Evolutionary conservation across 495 filamentous ascomycete species (phyloP), one percentile per base, ranked within the genome.

Genomic region (Neurospora terricola): DNA sequence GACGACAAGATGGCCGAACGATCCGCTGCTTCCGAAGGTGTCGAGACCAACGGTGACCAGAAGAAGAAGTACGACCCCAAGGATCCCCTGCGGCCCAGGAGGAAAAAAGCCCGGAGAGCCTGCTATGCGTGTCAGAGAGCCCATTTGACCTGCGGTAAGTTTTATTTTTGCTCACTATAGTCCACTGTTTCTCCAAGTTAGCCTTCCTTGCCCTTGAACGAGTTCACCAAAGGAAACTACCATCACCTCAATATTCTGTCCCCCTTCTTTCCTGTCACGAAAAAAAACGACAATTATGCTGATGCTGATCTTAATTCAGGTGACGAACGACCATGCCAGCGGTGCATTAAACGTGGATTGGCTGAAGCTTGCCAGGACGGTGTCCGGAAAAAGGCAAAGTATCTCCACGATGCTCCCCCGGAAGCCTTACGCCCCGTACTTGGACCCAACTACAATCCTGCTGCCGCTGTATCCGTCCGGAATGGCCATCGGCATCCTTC

Each of bases 381-480:
- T 54, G 93, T 97, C 45, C 91, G 96, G 73, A 98, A 99, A 83
- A 99, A 98, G 86, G 96, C 96, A 75, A 99, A 99, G 81, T 99
- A 99, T 84, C 91, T 99, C 69, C 94, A 97, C 82, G 96, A 98
- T 84, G 94, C 95, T 36, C 93, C 94, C 43, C 88, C 92, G 72
- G 94, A 96, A 74, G 86, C 86, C 12, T 75, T 89, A 38, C 79
- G 87, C 62, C 86, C 86, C 3, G 87, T 89, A 9, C 77, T 89
- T 37, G 87, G 86, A 16, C 87, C 86, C 1, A 88, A 83, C 71
- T 88, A 84, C 74, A 87, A 86, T 70, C 86, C 83, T 48, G 84
- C 80, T 48, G 78, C 80, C 14, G 75, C 79, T 16, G 69, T 81
- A 6, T 76, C 81, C 74, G 73, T 82, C 76, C 74, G 80, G 4